phyloP scores from a whole-genome alignment of 306 rosid species.

The Glycine tomentella region DNA sequence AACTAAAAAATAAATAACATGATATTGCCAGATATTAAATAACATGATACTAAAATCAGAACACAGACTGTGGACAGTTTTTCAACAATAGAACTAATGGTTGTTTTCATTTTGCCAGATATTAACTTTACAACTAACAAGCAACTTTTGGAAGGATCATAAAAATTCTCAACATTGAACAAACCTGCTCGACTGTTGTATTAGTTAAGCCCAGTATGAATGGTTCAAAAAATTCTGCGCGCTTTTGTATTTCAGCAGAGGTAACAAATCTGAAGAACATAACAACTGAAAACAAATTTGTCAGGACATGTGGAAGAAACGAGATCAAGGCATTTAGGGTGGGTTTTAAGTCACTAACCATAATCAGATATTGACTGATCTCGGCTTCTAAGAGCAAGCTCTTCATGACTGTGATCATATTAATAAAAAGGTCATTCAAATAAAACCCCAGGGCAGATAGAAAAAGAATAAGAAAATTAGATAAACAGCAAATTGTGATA shows the following conservation, averaged over 20 bases:
- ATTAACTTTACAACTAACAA: slow-evolving; percentile 3
- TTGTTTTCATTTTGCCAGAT: slow-evolving; percentile 11
- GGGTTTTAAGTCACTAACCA: slow-evolving; percentile 67
- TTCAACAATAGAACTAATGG: slow-evolving; percentile 28
- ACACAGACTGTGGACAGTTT: slow-evolving; percentile 15
- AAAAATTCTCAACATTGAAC: slow-evolving; percentile 33
- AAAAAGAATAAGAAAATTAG: slow-evolving; percentile 14
- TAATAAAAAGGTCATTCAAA: slow-evolving; percentile 41
- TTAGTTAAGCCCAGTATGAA: slow-evolving; percentile 84
- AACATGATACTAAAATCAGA: slow-evolving; percentile 10
- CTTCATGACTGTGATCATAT: slow-evolving; percentile 71
- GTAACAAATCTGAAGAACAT: slow-evolving; percentile 99
- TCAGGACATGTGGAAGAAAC: slow-evolving; percentile 52
- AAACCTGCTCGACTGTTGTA: slow-evolving; percentile 92
- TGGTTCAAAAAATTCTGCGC: slow-evolving; percentile 92
- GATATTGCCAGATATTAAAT: slow-evolving; percentile 14
- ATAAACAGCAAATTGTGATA: slow-evolving; percentile 12
- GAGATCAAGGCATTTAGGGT: slow-evolving; percentile 38
- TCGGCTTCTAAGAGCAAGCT: slow-evolving; percentile 82
- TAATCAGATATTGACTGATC: slow-evolving; percentile 95
- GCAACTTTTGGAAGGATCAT: slow-evolving; percentile 17
- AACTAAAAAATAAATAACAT: slow-evolving; percentile 60
- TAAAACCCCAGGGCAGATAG: slow-evolving; percentile 7
- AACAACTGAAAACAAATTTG: slow-evolving; percentile 75
- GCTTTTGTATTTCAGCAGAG: slow-evolving; percentile 89